These are phyloP conservation scores for Candida sanyaensis DNA, from an alignment of 1,139 yeast genomes.

Conservation along the genomic window DNA sequence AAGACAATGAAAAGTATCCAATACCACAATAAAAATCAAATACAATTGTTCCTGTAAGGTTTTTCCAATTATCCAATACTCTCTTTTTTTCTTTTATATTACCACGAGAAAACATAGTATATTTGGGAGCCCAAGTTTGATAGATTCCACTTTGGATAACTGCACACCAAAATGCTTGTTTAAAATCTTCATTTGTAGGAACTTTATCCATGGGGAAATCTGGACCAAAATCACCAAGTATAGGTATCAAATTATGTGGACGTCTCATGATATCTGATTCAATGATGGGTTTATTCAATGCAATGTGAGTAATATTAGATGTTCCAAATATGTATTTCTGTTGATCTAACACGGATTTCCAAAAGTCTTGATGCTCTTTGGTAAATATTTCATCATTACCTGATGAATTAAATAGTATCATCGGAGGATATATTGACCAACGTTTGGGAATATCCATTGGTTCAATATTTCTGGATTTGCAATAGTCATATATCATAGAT, in stretches of 20 bases:
- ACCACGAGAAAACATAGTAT: constrained; percentile 90
- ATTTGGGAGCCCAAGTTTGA: constrained; percentile 84
- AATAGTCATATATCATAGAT: constrained; percentile 7
- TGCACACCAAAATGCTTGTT: constrained; percentile 69
- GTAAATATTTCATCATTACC: constrained; percentile 16
- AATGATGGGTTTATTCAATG: constrained; percentile 68
- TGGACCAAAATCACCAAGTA: constrained; percentile 70
- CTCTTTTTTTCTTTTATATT: constrained; percentile 81
- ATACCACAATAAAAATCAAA: constrained; percentile 83
- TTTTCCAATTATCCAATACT: constrained; percentile 42
- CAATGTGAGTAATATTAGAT: constrained; percentile 54
- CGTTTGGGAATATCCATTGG: constrained; percentile 43
- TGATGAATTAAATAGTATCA: constrained; percentile 52
- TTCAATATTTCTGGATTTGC: not conserved
- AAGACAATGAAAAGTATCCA: constrained; percentile 80
- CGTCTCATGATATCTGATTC: constrained; percentile 58
- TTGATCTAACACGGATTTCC: constrained; percentile 21
- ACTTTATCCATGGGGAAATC: constrained; percentile 23
- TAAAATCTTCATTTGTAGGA: constrained; percentile 49
- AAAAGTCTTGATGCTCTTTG: constrained; percentile 21
- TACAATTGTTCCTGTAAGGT: constrained; percentile 43
- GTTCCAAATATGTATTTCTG: constrained; percentile 14
- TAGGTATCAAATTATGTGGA: constrained; percentile 59
- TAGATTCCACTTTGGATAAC: constrained; percentile 70
- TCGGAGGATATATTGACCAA: constrained; percentile 68